Base-by-base conservation (phyloP, 352 stramenopile species). In the Globisporangium irregulare region DNA sequence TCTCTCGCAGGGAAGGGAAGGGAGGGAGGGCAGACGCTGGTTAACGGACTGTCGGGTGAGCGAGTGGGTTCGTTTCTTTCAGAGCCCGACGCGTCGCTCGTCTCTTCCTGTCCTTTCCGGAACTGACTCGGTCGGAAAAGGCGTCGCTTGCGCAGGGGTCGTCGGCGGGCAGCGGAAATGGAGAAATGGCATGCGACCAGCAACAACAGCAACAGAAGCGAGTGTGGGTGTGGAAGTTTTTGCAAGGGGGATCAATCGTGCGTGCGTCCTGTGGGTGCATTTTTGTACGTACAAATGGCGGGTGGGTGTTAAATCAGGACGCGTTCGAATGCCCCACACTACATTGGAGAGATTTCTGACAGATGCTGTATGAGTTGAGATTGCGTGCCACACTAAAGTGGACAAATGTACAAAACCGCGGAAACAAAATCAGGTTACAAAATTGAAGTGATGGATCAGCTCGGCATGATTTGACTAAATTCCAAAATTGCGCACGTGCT, bases 341-440 rank as follows among this genome's bases (percentile, higher is more conserved):
- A 67, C 5, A 38, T 53, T 4, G 1, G 20, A 25, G 14, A 25
- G 6, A 15, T 1, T 29, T 7, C n/a, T 15, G 7, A 48, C 27
- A 46, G 27, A 18, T 27, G 1, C 0, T n/a, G 12, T 8, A 65
- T 2, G 1, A 18, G 4, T 32, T 4, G 1, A 10, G n/a, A 38
- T 32, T 18, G 0, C 20, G 58, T 24, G 50, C 32, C 61, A 67
- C 61, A 38, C 15, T 46, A 67, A 53, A 53, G 0, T 6, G 53
- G 6, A n/a, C 10, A 27, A 18, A 27, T 4, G 2, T 1, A 0
- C 25, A 25, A 46, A 58, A 43, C 10, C 25, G n/a, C 51, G 32
- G 61, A 66, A 56, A 46, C 55, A 66, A 66, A 66, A 65, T 58
- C 46, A 58, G 60, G 60, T 59, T 14, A 22, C 12, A 48, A 8